phyloP scores from a whole-genome alignment of 805 yeast species.

The Candida caryicola region DNA sequence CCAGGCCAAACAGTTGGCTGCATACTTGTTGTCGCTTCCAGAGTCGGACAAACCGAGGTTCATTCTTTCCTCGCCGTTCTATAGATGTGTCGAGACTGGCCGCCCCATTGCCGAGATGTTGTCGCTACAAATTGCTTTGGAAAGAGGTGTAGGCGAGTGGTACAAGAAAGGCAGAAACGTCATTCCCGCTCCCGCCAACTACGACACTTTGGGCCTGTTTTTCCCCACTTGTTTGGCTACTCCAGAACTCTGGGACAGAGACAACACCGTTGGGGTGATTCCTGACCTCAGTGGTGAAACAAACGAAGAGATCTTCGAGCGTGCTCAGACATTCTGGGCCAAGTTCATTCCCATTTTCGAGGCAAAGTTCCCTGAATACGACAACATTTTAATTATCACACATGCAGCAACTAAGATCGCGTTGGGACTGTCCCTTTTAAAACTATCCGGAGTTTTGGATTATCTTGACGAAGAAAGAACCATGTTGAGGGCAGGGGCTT shows the following conservation, averaged over 20 bases:
- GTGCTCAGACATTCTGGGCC: slow-evolving; percentile 57
- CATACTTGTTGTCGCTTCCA: slow-evolving; percentile 44
- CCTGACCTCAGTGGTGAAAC: slow-evolving; percentile 76
- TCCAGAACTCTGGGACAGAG: slow-evolving; percentile 35
- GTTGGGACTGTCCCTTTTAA: slow-evolving; percentile 72
- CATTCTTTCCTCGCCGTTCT: slow-evolving; percentile 80
- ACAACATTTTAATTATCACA: slow-evolving; percentile 68
- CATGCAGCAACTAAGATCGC: slow-evolving; percentile 95
- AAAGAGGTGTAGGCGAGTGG: slow-evolving; percentile 92
- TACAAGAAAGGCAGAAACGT: slow-evolving; percentile 65
- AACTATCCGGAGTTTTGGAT: slow-evolving; percentile 50
- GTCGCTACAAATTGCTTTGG: slow-evolving; percentile 60
- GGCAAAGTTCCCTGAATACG: slow-evolving; percentile 53
- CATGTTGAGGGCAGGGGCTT: slow-evolving; percentile 69
- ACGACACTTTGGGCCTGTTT: slow-evolving; percentile 45
- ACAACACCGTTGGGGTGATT: slow-evolving; percentile 53
- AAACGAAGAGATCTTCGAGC: slow-evolving; percentile 60
- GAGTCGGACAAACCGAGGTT: slow-evolving; percentile 61
- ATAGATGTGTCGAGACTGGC: slow-evolving; percentile 83
- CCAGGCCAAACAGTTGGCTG: slow-evolving; percentile 80
- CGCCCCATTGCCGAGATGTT: slow-evolving; percentile 62
- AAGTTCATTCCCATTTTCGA: slow-evolving; percentile 59
- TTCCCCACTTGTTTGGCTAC: slow-evolving; percentile 43
- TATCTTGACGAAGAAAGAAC: slow-evolving; percentile 41
- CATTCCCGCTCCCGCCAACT: slow-evolving; percentile 68